Base-by-base conservation (phyloP, 2,329 filamentous ascomycete species). In the Penicillium sumatraense region DNA sequence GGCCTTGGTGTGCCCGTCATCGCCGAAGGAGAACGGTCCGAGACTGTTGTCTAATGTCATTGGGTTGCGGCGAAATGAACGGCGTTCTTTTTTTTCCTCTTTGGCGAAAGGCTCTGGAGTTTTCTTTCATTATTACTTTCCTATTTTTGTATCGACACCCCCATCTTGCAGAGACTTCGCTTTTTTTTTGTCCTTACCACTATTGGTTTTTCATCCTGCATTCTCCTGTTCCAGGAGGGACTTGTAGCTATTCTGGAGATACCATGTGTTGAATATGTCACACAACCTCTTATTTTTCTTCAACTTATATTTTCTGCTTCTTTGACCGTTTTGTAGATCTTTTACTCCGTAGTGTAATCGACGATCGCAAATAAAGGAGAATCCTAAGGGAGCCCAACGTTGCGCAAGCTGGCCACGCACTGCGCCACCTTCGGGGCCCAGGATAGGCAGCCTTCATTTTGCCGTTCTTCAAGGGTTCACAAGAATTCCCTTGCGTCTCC, bases 1-100 rank as follows among this genome's bases (percentile, higher is more conserved):
- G 93, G 93, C 2, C 79, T 98, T 49, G 87, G 87, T 16, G 85
- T 96, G 36, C 89, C 95, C 2, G 84, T 99, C 54, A 90, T 99
- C 65, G 93, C 92, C 0, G 88, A 91, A 66, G 91, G 90, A 44
- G 95, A 98, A 80, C 81, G 82, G 46, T 82, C 89, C 0, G 91
- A 96, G 78, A 86, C 84, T 26, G 87, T 89, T 49, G 90, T 93
- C 59, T 93, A 81, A 71, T 60, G 38, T 53, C 54, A 63, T 58
- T 52, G 53, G 31, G 31, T 60, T 53, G 44, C 53, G 47, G 50
- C 58, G 54, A 62, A 60, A 48, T 54, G 57, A 40, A 49, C 53
- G 52, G 58, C 58, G 58, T 54, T 57, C 29, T 42, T 36, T n/a
- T n/a, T n/a, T n/a, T n/a, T n/a, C n/a, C n/a, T n/a, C n/a, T n/a